Conservation (phyloP, 345 rosid genomes). For the Citrus mangshanensis region DNA sequence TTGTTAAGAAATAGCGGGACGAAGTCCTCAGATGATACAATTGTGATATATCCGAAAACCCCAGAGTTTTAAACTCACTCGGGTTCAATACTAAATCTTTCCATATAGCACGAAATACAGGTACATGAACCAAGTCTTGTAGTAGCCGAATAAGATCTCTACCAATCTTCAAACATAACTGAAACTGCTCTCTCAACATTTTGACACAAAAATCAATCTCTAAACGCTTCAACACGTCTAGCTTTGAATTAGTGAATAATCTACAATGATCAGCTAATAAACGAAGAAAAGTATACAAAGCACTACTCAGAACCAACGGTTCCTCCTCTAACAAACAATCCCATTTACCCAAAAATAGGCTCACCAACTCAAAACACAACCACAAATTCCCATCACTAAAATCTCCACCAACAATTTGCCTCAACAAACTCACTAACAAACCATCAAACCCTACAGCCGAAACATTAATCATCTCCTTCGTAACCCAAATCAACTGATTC, state of each 20-base stretch:
- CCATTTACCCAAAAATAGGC: constrained; percentile 46
- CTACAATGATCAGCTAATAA: constrained; percentile 74
- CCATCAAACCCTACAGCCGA: constrained; percentile 51
- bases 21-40: constrained; percentile 59
- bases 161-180: constrained; percentile 63
- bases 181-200: constrained; percentile 69
- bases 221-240: constrained; percentile 45
- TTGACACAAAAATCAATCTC: constrained; percentile 71
- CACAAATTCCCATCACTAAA: constrained; percentile 63
- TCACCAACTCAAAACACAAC: constrained; percentile 69
- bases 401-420: constrained; percentile 74
- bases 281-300: constrained; percentile 60
- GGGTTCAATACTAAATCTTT: constrained; percentile 53
- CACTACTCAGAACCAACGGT: constrained; percentile 56
- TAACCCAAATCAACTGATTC: constrained; percentile 58
- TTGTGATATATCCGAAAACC: constrained; percentile 45
- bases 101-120: constrained; percentile 60
- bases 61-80: constrained; percentile 31
- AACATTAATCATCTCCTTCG: constrained; percentile 63
- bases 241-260: constrained; percentile 17
- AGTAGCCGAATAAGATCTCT: constrained; percentile 69
- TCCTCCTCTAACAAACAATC: constrained; percentile 53
- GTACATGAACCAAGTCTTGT: constrained; percentile 76
- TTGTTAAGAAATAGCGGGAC: constrained; percentile 59
- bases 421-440: constrained; percentile 48